Conservation (phyloP, 2,329 filamentous ascomycete species). For the Pseudonectria foliicola region DNA sequence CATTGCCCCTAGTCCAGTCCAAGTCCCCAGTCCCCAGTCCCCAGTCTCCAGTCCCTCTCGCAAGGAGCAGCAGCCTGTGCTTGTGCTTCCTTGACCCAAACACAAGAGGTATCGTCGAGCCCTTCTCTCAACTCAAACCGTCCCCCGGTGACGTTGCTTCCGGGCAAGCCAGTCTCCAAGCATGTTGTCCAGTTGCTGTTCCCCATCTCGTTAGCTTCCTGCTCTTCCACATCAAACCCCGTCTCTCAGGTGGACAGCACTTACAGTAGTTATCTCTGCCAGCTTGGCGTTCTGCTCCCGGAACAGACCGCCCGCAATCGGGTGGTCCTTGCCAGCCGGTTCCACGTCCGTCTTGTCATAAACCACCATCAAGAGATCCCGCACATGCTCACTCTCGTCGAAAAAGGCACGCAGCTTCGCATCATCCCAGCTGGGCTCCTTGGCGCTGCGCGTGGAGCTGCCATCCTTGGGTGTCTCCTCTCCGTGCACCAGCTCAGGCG, state of each 20-base stretch:
- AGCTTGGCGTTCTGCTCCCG: constrained; percentile 80
- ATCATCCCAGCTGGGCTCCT: constrained; percentile 70
- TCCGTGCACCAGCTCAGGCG: constrained; percentile 50
- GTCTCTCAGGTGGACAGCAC: constrained; percentile 20
- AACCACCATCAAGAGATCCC: constrained; percentile 83
- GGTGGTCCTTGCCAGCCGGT: constrained; percentile 76
- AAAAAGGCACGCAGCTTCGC: constrained; percentile 79
- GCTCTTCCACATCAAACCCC: neutral
- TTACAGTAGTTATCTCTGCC: constrained; percentile 73
- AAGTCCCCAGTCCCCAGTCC: constrained; percentile 1
- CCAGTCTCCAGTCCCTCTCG: constrained; percentile 1
- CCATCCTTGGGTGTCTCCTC: constrained; percentile 31
- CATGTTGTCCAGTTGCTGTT: constrained; percentile 74
- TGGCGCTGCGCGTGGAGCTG: constrained; percentile 29
- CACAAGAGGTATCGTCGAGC: neutral
- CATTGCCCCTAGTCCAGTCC: too few relatives aligned
- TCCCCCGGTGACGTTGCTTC: constrained; percentile 55
- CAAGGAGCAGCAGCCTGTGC: too few relatives aligned
- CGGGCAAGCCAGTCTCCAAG: constrained; percentile 73
- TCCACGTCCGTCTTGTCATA: constrained; percentile 83
- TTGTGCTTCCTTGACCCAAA: too few relatives aligned
- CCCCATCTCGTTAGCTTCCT: constrained; percentile 10
- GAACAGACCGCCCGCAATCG: constrained; percentile 73
- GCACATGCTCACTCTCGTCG: constrained; percentile 80
- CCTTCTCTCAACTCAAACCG: constrained; percentile 27